Evolutionary conservation across 75 land plant genomes (phyloP), one percentile per base, ranked within the genome.

Genomic region (Picea glauca): DNA sequence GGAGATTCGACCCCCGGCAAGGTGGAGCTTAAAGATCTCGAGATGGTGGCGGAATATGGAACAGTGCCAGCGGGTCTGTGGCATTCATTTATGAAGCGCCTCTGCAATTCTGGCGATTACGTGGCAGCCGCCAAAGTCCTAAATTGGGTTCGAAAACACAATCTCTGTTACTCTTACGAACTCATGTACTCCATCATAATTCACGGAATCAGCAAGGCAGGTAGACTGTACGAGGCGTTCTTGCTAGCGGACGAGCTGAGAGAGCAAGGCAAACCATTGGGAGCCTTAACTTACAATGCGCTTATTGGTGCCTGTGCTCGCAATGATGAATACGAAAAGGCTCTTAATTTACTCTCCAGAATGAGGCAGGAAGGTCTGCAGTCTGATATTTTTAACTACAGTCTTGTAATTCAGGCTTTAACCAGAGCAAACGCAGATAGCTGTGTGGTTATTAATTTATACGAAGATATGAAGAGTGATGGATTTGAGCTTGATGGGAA

Each of bases 171-270:
- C 79, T 78, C 84, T 75, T 81, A 83, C 75, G 95, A 96, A 63
- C 79, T 95, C 13, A 81, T 94, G 35, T 90, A 84, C 75, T 86
- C 93, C 50, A 85, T 92, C 56, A 79, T 96, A 6, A 91, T 96
- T 56, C 88, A 90, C 77, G 90, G 93, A 18, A 84, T 94, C 17
- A 84, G 93, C 35, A 85, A 82, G 61, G 82, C 73, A 23, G 76
- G 75, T 43, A 62, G 78, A 12, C 80, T 94, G 15, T 80, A 85
- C 61, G 92, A 92, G 50, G 90, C 95, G 5, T 84, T 90, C 60
- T 58, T 87, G 13, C 74, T 93, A 56, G 88, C 89, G 18, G 89
- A 89, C 40, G 72, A 58, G 57, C 76, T 85, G 18, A 50, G 11
- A 50, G 56, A 50, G 56, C 56, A 50, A 50, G 35, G 23, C 43